Conservation (phyloP, 2,329 filamentous ascomycete species). For the Neofusicoccum umdonicola region DNA sequence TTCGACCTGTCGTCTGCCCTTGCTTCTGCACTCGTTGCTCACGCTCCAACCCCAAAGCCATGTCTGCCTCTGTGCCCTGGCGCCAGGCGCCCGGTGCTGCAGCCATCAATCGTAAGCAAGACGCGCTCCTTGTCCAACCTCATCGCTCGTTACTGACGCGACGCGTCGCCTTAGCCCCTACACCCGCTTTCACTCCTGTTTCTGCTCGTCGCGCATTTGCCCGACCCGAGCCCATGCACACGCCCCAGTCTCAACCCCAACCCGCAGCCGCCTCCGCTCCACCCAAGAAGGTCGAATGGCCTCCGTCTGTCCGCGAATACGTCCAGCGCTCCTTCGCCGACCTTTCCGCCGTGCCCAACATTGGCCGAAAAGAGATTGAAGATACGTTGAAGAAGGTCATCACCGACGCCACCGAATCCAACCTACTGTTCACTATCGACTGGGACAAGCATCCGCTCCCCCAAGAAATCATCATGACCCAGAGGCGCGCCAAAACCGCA, state of each 20-base stretch:
- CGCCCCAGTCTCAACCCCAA: slow-evolving; percentile 21
- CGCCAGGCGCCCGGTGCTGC: slow-evolving; percentile 13
- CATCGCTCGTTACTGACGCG: background rate
- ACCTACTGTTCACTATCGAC: slow-evolving; percentile 69
- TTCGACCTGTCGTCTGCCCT: background rate
- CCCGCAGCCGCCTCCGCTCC: slow-evolving; percentile 33
- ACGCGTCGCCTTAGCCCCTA: background rate
- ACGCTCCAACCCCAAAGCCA: background rate
- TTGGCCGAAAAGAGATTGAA: slow-evolving; percentile 68
- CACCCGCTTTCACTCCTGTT: slow-evolving; percentile 32
- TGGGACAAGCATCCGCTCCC: slow-evolving; percentile 84
- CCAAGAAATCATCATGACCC: slow-evolving; percentile 75
- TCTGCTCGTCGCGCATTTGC: slow-evolving; percentile 42
- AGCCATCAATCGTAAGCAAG: slow-evolving; percentile 15
- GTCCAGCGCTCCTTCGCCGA: slow-evolving; percentile 85
- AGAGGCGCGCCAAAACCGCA: slow-evolving; percentile 53
- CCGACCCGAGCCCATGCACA: slow-evolving; percentile 22
- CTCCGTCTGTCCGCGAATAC: slow-evolving; percentile 78
- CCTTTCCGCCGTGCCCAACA: slow-evolving; percentile 54
- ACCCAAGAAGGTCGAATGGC: slow-evolving; percentile 69
- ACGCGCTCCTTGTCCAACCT: background rate
- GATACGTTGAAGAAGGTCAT: slow-evolving; percentile 82
- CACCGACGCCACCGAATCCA: slow-evolving; percentile 71
- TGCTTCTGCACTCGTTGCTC: slow-evolving; percentile 10
- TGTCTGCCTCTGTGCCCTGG: slow-evolving; percentile 17